Evolutionary conservation across 306 rosid genomes (phyloP).

Genomic region (Prunus kanzakura): DNA sequence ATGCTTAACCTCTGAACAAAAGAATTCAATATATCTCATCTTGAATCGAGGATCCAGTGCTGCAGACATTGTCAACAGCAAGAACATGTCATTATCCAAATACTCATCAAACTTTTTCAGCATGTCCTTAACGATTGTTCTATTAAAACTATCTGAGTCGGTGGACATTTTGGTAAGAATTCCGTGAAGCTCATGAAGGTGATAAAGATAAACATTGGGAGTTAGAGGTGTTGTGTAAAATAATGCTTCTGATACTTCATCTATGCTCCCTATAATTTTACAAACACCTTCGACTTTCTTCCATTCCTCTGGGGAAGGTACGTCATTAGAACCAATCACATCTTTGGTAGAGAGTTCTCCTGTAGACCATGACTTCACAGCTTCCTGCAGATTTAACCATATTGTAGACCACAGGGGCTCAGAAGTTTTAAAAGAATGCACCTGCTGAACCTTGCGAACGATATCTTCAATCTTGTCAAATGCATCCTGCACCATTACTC

Average conservation of each 20-base stretch:
- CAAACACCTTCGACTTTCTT: slow-evolving; percentile 4
- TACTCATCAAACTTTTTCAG: slow-evolving; percentile 8
- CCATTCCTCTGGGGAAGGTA: slow-evolving; percentile 12
- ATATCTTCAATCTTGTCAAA: slow-evolving; percentile 9
- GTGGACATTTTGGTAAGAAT: neutral
- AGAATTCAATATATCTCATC: slow-evolving; percentile 10
- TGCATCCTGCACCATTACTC: slow-evolving; percentile 4
- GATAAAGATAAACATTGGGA: slow-evolving; percentile 15
- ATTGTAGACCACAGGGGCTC: slow-evolving; percentile 11
- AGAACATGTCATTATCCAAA: slow-evolving; percentile 16
- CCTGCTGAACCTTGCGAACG: neutral
- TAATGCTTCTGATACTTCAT: slow-evolving; percentile 14
- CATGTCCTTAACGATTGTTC: slow-evolving; percentile 2
- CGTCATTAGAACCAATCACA: neutral
- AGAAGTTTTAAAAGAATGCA: neutral
- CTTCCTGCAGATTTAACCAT: neutral
- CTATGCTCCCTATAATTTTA: slow-evolving; percentile 4
- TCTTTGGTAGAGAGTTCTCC: slow-evolving; percentile 11
- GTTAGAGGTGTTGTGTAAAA: slow-evolving; percentile 2
- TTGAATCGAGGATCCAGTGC: slow-evolving; percentile 23
- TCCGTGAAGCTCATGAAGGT: neutral
- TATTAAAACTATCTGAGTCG: neutral
- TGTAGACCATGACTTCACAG: slow-evolving; percentile 4
- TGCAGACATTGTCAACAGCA: slow-evolving; percentile 16
- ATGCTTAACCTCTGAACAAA: neutral